phyloP scores from a whole-genome alignment of 1,284 basidiomycete species.

The Leccinum variabile region DNA sequence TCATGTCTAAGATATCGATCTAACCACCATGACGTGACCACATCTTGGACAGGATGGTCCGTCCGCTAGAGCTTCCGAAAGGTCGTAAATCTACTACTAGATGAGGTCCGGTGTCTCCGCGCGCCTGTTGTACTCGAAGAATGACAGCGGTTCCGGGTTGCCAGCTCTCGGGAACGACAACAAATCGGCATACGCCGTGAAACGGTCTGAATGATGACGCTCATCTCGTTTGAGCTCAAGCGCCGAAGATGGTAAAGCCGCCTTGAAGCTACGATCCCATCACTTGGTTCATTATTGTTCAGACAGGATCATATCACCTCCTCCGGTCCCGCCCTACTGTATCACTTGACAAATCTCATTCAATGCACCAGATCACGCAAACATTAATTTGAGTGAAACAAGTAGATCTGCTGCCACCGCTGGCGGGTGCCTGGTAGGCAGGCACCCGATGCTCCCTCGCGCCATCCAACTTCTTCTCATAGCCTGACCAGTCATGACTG shows the following conservation, averaged over 20 bases:
- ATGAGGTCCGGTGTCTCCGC: too few relatives aligned
- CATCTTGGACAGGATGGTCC: not conserved
- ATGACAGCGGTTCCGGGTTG: not conserved
- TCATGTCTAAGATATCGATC: too few relatives aligned
- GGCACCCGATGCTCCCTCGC: too few relatives aligned
- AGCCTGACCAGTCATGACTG: too few relatives aligned
- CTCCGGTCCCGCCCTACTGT: constrained; percentile 1
- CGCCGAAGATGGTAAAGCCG: not conserved
- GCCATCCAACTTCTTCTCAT: too few relatives aligned
- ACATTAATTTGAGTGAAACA: not conserved
- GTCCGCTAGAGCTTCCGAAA: not conserved
- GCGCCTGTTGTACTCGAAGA: not conserved
- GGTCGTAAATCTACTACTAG: too few relatives aligned
- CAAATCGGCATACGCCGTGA: not conserved
- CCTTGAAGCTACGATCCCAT: not conserved
- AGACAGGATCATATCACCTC: not conserved
- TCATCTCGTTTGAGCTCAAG: not conserved
- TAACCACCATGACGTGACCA: too few relatives aligned
- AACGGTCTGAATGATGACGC: not conserved
- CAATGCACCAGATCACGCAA: not conserved
- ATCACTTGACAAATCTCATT: not conserved
- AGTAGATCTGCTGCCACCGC: not conserved
- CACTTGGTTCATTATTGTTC: not conserved
- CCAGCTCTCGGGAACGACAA: not conserved
- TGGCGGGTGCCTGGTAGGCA: not conserved